Evolutionary conservation across 1,139 yeast species (phyloP), one percentile per base, ranked within the genome.

Genomic region (Saccharomyces hybrid): DNA sequence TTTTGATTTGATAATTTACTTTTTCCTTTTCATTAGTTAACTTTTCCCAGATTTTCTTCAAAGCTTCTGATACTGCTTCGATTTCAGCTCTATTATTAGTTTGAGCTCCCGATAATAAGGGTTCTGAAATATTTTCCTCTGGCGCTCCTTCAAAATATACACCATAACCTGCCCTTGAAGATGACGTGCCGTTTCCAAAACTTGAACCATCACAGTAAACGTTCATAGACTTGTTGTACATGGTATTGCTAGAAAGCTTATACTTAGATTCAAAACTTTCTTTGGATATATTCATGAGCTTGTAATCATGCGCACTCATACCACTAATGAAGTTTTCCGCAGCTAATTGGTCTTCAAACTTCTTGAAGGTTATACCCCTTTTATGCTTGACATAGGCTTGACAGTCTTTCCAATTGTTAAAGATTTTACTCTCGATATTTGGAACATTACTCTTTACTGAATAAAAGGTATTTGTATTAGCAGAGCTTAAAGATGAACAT

Each of bases 61-160:
- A 67, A 0, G 95, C 95, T 49, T 75, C 76, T 5, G 71, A 67
- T 26, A 87, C 75, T 0, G 95, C 97, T 19, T 73, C 67, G 23
- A 90, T 75, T 68, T 91, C 97, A 1, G 95, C 95, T 48, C 90
- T 73, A 62, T 87, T 91, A 64, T 89, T 91, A 0, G 96, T 89
- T 46, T 84, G 88, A 5, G 70, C 70, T 1, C 73, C 78, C 1
- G 72, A 73, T 2, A 52, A 52, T 34, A 84, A 72, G 0, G 83
- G 81, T 28, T 74, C 79, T 1, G 82, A 75, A 3, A 75, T 72
- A 66, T 86, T 86, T 48, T 84, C 72, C 2, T 73, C 57, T 64
- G 85, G 87, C 23, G 68, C 67, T 0, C 64, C 70, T 0, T 89
- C 91, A 66, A 79, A 88, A 66, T 73, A 88, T 0, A 86, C 88